Base-by-base conservation (phyloP, 129 eudicot species). In the Chrysanthemum makinoi region DNA sequence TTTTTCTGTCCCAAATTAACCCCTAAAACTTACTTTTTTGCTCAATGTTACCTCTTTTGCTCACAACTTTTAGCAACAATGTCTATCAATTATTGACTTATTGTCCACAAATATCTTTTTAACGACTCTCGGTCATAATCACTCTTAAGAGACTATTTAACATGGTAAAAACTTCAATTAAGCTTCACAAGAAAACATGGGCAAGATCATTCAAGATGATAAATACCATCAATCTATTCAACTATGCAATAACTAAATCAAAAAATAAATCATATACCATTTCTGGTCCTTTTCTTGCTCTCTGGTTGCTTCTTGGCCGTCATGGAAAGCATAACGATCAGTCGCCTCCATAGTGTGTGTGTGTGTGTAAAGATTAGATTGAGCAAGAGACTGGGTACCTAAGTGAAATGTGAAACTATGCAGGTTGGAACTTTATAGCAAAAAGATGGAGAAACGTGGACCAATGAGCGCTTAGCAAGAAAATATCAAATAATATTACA, bases 381-480 rank as follows among this genome's bases (percentile, higher is more conserved):
- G 53, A 66, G 28, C 74, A 69, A 69, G 63, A 69, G 48, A 52
- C 28, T 5, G 28, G 26, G 53, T 22, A 24, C n/a, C 62, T 68
- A 53, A 51, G 3, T 68, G 24, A 5, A 68, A 68, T 52, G 73
- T 12, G 26, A 9, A 15, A 39, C 49, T 55, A 26, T 7, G 13
- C 17, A 16, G 22, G 49, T 22, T 28, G 28, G n/a, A 28, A 30
- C 9, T 53, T 69, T 69, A 69, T 52, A 53, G 73, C 4, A 26
- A 68, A 51, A 35, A 13, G 46, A 66, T 44, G 47, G 57, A 20
- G 15, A 50, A 50, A 44, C 13, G 6, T 26, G 59, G 72, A 67
- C 72, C 59, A 68, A 68, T 49, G 72, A 68, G 72, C 72, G 13
- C 26, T 50, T 9, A 68, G 72, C 13, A 68, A n/a, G 10, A 16